A percentile compares a stretch with the other conserved stretches of the same genome.
phyloP scores from a whole-genome alignment of 208 protist genomes.

The Lotmaria passim region DNA sequence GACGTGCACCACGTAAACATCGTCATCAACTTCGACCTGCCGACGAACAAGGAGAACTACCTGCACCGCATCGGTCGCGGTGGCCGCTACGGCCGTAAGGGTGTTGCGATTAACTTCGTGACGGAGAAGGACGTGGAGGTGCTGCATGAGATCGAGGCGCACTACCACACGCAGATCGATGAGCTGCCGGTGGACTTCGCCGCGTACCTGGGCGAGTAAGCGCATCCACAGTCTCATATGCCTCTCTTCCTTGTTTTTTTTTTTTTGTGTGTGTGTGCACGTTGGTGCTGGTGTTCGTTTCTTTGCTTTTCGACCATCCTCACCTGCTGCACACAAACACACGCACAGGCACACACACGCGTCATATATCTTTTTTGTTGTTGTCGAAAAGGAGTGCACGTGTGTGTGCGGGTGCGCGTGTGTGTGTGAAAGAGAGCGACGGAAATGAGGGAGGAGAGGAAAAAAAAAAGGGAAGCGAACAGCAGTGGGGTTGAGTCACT shows the following conservation, averaged over 20 bases:
- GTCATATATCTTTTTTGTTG: too few relatives aligned
- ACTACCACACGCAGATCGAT: constrained; percentile 99
- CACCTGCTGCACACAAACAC: too few relatives aligned
- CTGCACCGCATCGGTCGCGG: constrained; percentile 99
- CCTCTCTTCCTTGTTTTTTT: constrained; percentile 34
- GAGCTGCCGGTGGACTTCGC: constrained; percentile 98
- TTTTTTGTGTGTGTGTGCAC: neutral
- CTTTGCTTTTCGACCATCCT: too few relatives aligned
- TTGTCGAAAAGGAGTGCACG: too few relatives aligned
- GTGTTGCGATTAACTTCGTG: constrained; percentile 99
- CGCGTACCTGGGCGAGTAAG: constrained; percentile 75
- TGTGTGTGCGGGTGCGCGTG: too few relatives aligned
- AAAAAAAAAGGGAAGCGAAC: too few relatives aligned
- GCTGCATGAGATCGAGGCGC: constrained; percentile 98
- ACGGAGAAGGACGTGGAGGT: constrained; percentile 96
- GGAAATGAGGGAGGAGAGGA: too few relatives aligned
- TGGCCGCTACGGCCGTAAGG: constrained; percentile 99
- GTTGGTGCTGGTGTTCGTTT: neutral
- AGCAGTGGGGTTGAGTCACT: too few relatives aligned
- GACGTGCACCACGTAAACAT: constrained; percentile 99
- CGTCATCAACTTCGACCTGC: constrained; percentile 99
- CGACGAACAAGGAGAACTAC: constrained; percentile 99
- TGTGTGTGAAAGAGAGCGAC: too few relatives aligned
- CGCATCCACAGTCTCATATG: neutral
- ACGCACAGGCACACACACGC: too few relatives aligned